These are phyloP conservation scores for Aspergillus sparsus DNA, from an alignment of 495 filamentous ascomycete genomes.

Conservation along the genomic window DNA sequence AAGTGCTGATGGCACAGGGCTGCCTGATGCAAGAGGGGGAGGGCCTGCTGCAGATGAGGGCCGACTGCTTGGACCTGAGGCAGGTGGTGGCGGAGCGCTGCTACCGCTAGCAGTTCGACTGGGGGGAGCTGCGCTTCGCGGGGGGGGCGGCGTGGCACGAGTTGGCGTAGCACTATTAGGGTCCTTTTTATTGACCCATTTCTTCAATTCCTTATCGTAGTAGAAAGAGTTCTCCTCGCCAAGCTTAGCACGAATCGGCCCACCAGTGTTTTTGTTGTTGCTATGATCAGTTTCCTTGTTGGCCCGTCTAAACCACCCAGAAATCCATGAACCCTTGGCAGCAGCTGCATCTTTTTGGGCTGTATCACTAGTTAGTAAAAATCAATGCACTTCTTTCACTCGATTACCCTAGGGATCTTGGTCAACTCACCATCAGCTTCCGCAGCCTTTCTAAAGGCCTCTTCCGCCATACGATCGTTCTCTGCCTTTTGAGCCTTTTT, in stretches of 20 bases:
- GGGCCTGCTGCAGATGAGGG: constrained; percentile 45
- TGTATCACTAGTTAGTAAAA: constrained; percentile 33
- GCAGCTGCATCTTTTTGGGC: constrained; percentile 39
- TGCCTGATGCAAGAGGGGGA: constrained; percentile 39
- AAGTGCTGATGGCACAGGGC: constrained; percentile 41
- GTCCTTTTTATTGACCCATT: constrained; percentile 97
- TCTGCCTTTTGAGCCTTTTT: constrained; percentile 54
- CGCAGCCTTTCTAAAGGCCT: constrained; percentile 78
- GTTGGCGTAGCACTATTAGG: constrained; percentile 47
- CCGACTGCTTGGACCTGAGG: constrained; percentile 33
- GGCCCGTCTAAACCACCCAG: constrained; percentile 74
- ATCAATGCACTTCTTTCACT: background rate
- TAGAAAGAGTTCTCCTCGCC: constrained; percentile 92
- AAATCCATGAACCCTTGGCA: constrained; percentile 79
- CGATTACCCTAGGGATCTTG: constrained; percentile 4
- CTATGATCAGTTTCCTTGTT: constrained; percentile 68
- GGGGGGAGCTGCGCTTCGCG: constrained; percentile 47
- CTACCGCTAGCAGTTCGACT: constrained; percentile 41
- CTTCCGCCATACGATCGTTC: constrained; percentile 60
- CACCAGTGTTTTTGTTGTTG: constrained; percentile 48
- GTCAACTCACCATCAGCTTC: constrained; percentile 73
- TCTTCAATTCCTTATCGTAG: constrained; percentile 90
- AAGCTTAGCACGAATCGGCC: constrained; percentile 90
- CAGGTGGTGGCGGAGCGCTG: constrained; percentile 41
- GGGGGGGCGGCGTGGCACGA: constrained; percentile 54